Percentiles rank a stretch among this genome's conserved stretches.
Evolutionary conservation across 2,329 filamentous ascomycete species (phyloP).

Genomic region (Neonectria neomacrospora): DNA sequence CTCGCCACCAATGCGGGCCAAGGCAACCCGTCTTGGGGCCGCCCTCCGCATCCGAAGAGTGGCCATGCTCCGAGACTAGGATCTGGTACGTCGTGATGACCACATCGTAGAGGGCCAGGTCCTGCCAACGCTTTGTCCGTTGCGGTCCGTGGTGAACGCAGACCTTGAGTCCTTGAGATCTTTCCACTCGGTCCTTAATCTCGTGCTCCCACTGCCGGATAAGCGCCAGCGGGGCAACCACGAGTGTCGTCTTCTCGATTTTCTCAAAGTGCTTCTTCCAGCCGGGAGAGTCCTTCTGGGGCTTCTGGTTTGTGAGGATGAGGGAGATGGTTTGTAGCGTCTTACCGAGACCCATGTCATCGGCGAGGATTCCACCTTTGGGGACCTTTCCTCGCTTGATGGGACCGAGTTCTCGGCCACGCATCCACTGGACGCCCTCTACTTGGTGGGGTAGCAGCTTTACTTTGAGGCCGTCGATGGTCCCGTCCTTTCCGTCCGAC

Average conservation of each 20-base stretch:
- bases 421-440: conserved; percentile 95
- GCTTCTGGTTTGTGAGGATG: conserved; percentile 83
- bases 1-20: conserved; percentile 91
- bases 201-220: conserved; percentile 98
- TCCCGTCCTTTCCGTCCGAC: conserved; percentile 57
- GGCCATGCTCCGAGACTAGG: conserved; percentile 87
- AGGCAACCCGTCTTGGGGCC: conserved; percentile 84
- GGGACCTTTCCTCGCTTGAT: conserved; percentile 84
- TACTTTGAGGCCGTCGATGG: conserved; percentile 83
- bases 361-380: conserved; percentile 93
- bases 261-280: conserved; percentile 76
- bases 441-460: conserved; percentile 93
- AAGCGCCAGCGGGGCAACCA: conserved; percentile 91
- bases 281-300: conserved; percentile 64
- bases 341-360: conserved; percentile 98
- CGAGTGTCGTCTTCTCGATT: conserved; percentile 83
- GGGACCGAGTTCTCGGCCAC: conserved; percentile 86
- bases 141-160: conserved; percentile 91
- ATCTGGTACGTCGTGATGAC: conserved; percentile 98
- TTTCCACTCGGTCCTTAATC: conserved; percentile 82
- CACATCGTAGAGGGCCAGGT: conserved; percentile 88
- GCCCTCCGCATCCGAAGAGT: conserved; percentile 69
- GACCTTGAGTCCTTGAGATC: conserved; percentile 78
- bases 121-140: conserved; percentile 80
- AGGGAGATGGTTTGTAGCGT: conserved; percentile 93